These are phyloP conservation scores for Wallacemonas sp. DNA, from an alignment of 208 protist genomes.

Conservation along the genomic window DNA sequence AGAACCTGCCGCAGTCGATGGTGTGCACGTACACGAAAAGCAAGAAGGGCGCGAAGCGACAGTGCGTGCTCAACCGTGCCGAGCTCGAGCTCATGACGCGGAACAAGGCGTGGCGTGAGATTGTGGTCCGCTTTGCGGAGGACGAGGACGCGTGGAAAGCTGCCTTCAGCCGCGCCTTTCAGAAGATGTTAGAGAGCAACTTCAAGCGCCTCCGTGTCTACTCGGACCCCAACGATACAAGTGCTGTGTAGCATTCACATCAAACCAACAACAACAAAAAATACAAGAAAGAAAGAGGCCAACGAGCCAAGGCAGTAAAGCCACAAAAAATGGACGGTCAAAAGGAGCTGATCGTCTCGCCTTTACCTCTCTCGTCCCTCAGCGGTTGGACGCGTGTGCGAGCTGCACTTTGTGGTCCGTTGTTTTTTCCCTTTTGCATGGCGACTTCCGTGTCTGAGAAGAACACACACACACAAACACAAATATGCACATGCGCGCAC, in stretches of 20 bases:
- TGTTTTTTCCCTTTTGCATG: too few relatives aligned
- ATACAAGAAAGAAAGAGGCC: background rate
- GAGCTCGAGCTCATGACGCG: conserved; percentile 66
- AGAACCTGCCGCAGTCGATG: conserved; percentile 56
- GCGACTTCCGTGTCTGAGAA: too few relatives aligned
- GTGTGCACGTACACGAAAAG: conserved; percentile 48
- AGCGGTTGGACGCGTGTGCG: too few relatives aligned
- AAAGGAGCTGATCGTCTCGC: too few relatives aligned
- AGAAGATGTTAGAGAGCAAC: conserved; percentile 84
- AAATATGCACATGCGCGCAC: too few relatives aligned
- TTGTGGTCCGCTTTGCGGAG: conserved; percentile 55
- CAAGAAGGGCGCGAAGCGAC: conserved; percentile 28
- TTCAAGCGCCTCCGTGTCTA: conserved; percentile 78
- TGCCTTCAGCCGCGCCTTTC: conserved; percentile 69
- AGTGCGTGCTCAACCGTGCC: conserved; percentile 62
- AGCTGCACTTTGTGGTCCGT: too few relatives aligned
- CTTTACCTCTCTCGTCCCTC: too few relatives aligned
- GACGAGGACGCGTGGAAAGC: conserved; percentile 63
- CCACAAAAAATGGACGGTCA: too few relatives aligned
- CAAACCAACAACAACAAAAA: background rate
- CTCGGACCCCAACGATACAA: conserved; percentile 33
- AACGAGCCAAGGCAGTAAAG: too few relatives aligned
- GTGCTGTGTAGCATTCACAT: background rate
- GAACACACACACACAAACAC: too few relatives aligned
- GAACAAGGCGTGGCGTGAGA: conserved; percentile 51